Evolutionary conservation across 768 basidiomycete genomes (phyloP).

Genomic region (Gymnopilus dilepis): DNA sequence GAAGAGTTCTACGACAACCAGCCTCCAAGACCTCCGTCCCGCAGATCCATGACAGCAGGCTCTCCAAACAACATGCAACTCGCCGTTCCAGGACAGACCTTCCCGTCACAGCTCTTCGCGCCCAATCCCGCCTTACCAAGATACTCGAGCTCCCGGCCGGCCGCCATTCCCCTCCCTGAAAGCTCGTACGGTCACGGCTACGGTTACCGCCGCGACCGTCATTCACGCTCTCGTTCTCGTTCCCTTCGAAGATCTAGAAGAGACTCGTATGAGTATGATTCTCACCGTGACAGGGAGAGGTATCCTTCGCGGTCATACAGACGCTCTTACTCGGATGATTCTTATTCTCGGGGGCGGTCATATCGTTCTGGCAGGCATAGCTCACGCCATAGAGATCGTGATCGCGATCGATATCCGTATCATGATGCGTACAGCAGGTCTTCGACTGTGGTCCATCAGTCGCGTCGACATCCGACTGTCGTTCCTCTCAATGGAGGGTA

Average conservation of each 20-base stretch:
- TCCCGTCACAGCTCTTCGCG: no score
- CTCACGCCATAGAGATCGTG: neutral
- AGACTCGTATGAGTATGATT: neutral
- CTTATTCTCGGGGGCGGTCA: neutral
- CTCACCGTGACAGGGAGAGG: neutral
- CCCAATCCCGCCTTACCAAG: neutral
- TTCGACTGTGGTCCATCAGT: constrained; percentile 7
- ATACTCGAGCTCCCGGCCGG: neutral
- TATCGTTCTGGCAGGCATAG: neutral
- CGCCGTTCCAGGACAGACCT: no score
- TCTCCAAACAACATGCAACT: neutral
- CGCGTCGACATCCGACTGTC: constrained; percentile 6
- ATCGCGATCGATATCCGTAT: neutral
- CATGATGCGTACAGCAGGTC: neutral
- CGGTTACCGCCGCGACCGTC: neutral
- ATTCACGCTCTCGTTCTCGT: neutral
- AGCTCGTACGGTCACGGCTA: neutral
- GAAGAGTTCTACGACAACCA: neutral
- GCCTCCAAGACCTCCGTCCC: neutral
- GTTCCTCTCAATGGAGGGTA: constrained; percentile 19
- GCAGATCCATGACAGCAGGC: neutral
- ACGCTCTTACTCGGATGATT: constrained; percentile 10
- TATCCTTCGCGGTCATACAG: neutral
- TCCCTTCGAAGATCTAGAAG: neutral
- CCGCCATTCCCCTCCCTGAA: neutral